Conservation (phyloP, 768 basidiomycete species). For the Epithele typhae region DNA sequence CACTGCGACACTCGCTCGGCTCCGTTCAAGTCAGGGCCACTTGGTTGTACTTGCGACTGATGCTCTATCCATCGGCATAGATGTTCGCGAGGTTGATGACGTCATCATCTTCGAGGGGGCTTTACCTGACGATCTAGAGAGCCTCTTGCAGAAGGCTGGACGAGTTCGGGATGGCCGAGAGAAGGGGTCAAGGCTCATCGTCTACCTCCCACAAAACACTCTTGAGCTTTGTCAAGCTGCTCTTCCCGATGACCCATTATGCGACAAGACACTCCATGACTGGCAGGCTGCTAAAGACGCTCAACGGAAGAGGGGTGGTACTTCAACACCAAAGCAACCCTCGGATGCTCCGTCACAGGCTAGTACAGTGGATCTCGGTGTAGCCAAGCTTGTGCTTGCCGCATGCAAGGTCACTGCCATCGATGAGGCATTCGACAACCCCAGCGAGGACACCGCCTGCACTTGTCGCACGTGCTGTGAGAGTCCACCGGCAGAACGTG, state of each 20-base stretch:
- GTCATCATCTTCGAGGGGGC: background rate
- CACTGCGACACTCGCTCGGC: background rate
- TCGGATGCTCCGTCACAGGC: background rate
- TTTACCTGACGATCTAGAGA: background rate
- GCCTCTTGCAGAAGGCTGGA: background rate
- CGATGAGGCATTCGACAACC: conserved; percentile 7
- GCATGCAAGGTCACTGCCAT: background rate
- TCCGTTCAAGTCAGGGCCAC: background rate
- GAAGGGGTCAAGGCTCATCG: too few species aligned
- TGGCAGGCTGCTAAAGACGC: background rate
- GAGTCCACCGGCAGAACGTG: background rate
- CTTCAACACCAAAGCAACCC: background rate
- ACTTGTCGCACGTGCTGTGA: background rate
- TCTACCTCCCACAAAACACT: background rate
- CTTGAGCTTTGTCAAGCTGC: too few species aligned
- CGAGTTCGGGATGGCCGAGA: background rate
- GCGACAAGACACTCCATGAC: too few species aligned
- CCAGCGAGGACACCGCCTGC: conserved; percentile 1
- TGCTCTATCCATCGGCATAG: background rate
- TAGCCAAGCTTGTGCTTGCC: conserved; percentile 3
- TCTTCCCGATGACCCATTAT: too few species aligned
- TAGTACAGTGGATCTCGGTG: background rate
- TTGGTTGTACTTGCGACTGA: background rate
- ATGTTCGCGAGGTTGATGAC: background rate
- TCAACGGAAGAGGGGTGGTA: too few species aligned